phyloP scores from a whole-genome alignment of 768 basidiomycete genomes.

The Cystobasidium ongulense region DNA sequence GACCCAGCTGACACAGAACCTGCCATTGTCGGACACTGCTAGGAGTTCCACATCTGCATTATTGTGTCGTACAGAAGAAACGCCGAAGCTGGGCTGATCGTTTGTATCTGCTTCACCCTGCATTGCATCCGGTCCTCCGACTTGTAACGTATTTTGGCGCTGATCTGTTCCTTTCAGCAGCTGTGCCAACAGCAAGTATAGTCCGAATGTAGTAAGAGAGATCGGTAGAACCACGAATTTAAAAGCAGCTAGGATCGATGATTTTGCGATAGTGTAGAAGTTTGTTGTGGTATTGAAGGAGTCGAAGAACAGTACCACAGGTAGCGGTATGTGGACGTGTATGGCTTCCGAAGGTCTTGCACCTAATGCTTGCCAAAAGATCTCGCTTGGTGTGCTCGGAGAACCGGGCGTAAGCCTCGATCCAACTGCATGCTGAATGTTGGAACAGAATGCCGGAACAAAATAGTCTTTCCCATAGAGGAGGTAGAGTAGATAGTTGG shows the following conservation, averaged over 20 bases:
- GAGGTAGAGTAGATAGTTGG: slow-evolving; percentile 1
- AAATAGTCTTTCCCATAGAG: slow-evolving; percentile 40
- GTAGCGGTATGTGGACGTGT: slow-evolving; percentile 71
- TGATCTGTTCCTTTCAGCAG: slow-evolving; percentile 80
- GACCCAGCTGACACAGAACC: neutral
- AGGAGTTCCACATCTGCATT: neutral
- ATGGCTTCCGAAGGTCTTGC: slow-evolving; percentile 59
- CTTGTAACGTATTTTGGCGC: neutral
- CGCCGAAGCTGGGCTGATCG: neutral
- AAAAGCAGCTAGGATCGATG: slow-evolving; percentile 50
- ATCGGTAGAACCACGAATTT: slow-evolving; percentile 71
- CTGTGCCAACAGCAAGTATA: slow-evolving; percentile 73
- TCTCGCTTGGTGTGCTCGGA: slow-evolving; percentile 44
- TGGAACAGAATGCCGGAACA: slow-evolving; percentile 37
- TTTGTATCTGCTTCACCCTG: neutral
- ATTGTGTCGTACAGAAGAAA: neutral
- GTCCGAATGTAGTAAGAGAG: slow-evolving; percentile 59
- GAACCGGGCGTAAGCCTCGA: slow-evolving; percentile 6
- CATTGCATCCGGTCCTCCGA: neutral
- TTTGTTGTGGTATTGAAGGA: neutral
- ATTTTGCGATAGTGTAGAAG: slow-evolving; percentile 41
- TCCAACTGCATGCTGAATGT: slow-evolving; percentile 20
- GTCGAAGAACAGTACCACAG: slow-evolving; percentile 63
- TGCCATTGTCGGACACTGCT: neutral
- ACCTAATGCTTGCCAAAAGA: slow-evolving; percentile 70